Conservation (phyloP, 2,329 filamentous ascomycete genomes). For the Fusarium torulosum region DNA sequence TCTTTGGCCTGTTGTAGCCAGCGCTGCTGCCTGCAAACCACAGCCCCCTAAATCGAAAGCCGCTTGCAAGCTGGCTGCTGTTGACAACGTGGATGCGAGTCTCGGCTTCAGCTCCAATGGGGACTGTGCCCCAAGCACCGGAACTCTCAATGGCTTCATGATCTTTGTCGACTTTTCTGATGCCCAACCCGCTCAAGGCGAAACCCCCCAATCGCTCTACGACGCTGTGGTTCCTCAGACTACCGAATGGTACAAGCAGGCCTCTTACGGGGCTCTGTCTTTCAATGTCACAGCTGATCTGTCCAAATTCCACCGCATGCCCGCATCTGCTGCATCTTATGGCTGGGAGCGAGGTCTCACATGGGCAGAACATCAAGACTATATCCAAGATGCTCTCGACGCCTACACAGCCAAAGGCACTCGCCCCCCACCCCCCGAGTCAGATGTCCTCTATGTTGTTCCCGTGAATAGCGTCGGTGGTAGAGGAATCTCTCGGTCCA, state of each 20-base stretch:
- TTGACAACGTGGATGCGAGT: neutral
- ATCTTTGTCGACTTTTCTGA: constrained; percentile 56
- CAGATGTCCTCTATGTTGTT: constrained; percentile 39
- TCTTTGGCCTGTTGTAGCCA: neutral
- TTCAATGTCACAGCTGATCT: constrained; percentile 44
- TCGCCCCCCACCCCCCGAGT: constrained; percentile 14
- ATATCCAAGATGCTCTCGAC: constrained; percentile 36
- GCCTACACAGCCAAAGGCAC: constrained; percentile 27
- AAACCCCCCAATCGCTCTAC: constrained; percentile 45
- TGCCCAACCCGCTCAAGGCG: constrained; percentile 33
- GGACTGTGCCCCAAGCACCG: constrained; percentile 52
- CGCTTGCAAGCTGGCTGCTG: constrained; percentile 10
- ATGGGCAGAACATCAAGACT: constrained; percentile 22
- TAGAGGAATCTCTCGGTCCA: constrained; percentile 16
- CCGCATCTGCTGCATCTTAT: constrained; percentile 46
- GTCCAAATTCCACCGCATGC: constrained; percentile 47
- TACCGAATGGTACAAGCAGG: constrained; percentile 43
- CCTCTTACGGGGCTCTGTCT: constrained; percentile 41
- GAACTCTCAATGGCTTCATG: constrained; percentile 51
- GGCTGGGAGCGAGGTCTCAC: constrained; percentile 28
- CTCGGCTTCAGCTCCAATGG: constrained; percentile 7
- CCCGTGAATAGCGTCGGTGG: constrained; percentile 17
- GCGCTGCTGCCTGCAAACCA: constrained; percentile 4
- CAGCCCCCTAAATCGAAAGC: neutral
- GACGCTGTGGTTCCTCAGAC: constrained; percentile 35